Percentiles rank a stretch among this genome's conserved stretches.
These are phyloP conservation scores for Echinochloa phyllopogon DNA, from an alignment of 176 grass and related monocot species.

Conservation along the genomic window DNA sequence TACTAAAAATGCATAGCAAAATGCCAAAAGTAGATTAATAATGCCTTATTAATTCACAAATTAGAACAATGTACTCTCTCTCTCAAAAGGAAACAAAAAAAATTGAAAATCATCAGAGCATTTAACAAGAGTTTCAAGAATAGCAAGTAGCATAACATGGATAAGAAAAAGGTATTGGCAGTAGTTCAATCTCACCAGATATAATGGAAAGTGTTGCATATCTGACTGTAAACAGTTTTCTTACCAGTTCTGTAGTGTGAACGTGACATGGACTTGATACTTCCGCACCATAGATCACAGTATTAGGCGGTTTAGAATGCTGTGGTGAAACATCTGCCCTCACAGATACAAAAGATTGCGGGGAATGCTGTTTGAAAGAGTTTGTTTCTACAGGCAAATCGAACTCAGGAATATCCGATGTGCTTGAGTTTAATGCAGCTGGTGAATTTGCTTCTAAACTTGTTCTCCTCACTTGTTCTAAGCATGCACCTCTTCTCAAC, in stretches of 20 bases:
- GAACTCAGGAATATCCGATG: conserved; percentile 20
- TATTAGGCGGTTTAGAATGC: conserved; percentile 39
- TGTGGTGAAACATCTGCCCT: conserved; percentile 41
- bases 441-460: conserved; percentile 42
- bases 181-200: conserved; percentile 26
- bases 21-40: conserved; percentile 30
- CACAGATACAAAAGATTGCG: conserved; percentile 40
- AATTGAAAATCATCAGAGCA: background rate
- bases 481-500: conserved; percentile 57
- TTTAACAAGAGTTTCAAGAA: conserved; percentile 29
- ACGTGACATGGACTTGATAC: conserved; percentile 39
- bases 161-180: background rate
- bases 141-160: conserved; percentile 28
- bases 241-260: conserved; percentile 56
- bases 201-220: conserved; percentile 30
- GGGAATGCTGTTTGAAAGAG: conserved; percentile 4
- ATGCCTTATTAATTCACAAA: conserved; percentile 14
- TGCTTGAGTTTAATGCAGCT: conserved; percentile 31
- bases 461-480: conserved; percentile 43
- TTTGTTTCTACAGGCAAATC: conserved; percentile 47
- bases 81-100: background rate
- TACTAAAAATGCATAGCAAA: conserved; percentile 10
- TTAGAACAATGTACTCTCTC: background rate
- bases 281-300: conserved; percentile 29
- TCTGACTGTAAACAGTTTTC: conserved; percentile 30